phyloP scores from a whole-genome alignment of 805 yeast species.

The Lipomyces yamadae region DNA sequence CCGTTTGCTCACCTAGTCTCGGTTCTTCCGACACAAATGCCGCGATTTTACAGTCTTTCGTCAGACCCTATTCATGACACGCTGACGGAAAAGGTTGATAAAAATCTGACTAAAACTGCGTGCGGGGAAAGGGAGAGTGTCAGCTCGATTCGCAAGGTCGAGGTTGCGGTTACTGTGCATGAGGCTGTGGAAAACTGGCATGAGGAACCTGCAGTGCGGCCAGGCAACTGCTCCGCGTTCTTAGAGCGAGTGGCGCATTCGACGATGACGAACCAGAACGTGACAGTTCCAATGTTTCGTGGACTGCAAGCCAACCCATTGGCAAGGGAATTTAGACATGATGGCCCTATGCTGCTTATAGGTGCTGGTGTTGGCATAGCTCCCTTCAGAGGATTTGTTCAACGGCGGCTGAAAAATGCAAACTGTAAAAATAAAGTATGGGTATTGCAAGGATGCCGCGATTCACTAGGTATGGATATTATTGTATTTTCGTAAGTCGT shows the following conservation, averaged over 20 bases:
- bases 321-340: constrained; percentile 40
- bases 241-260: constrained; percentile 34
- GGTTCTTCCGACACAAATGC: constrained; percentile 71
- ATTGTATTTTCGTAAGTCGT: too few species aligned
- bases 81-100: constrained; percentile 10
- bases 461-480: constrained; percentile 29
- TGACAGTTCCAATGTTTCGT: constrained; percentile 38
- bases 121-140: background rate
- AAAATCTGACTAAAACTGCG: background rate
- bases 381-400: constrained; percentile 43
- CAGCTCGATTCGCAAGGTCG: constrained; percentile 28
- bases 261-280: constrained; percentile 20
- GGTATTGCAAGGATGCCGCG: constrained; percentile 43
- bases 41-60: constrained; percentile 77
- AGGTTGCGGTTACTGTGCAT: constrained; percentile 41
- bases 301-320: constrained; percentile 42
- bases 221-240: constrained; percentile 39
- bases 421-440: constrained; percentile 41
- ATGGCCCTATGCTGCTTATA: constrained; percentile 42
- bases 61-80: constrained; percentile 54
- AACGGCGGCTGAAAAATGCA: constrained; percentile 40
- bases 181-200: constrained; percentile 39
- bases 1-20: constrained; percentile 71
- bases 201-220: constrained; percentile 17
- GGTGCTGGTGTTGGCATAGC: constrained; percentile 44